A percentile compares a stretch with the other conserved stretches of the same genome.
Conservation (phyloP, 2,329 filamentous ascomycete species). For the Knoxdaviesia capensis region DNA sequence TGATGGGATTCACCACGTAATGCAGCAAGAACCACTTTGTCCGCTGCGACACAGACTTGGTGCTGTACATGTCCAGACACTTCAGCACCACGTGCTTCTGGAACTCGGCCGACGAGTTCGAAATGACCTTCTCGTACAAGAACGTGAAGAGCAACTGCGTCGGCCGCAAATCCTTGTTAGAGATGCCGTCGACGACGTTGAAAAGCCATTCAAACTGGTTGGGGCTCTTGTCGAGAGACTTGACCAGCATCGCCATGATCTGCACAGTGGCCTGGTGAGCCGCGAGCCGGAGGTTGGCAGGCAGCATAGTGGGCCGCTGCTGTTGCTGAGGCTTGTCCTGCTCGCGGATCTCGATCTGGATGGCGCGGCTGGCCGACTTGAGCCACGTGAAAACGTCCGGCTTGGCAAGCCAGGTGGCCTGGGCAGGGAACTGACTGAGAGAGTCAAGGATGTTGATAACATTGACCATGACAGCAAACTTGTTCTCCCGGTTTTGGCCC, state of each 20-base stretch:
- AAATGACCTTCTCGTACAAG: constrained; percentile 71
- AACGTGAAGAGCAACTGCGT: constrained; percentile 61
- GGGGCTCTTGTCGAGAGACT: constrained; percentile 54
- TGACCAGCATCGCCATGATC: constrained; percentile 66
- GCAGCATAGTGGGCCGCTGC: constrained; percentile 5
- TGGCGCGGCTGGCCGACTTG: constrained; percentile 37
- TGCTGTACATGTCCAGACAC: constrained; percentile 73
- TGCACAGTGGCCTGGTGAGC: constrained; percentile 68
- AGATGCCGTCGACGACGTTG: constrained; percentile 64
- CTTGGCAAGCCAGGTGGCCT: constrained; percentile 52
- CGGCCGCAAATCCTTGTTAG: constrained; percentile 59
- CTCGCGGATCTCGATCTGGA: constrained; percentile 48
- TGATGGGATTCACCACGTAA: constrained; percentile 83
- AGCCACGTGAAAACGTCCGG: constrained; percentile 40
- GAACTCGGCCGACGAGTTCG: constrained; percentile 66
- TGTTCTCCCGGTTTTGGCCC: constrained; percentile 47
- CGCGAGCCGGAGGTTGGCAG: constrained; percentile 50
- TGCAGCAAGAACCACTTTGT: constrained; percentile 86
- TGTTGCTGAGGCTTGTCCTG: no score
- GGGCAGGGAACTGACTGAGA: constrained; percentile 44
- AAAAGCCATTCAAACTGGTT: constrained; percentile 72
- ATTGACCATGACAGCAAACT: constrained; percentile 56
- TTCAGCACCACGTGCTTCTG: constrained; percentile 66
- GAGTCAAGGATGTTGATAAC: constrained; percentile 71
- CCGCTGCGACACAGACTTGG: constrained; percentile 61